Evolutionary conservation across 2,329 filamentous ascomycete genomes (phyloP), one percentile per base, ranked within the genome.

Genomic region (Lasiodiplodia citricola): DNA sequence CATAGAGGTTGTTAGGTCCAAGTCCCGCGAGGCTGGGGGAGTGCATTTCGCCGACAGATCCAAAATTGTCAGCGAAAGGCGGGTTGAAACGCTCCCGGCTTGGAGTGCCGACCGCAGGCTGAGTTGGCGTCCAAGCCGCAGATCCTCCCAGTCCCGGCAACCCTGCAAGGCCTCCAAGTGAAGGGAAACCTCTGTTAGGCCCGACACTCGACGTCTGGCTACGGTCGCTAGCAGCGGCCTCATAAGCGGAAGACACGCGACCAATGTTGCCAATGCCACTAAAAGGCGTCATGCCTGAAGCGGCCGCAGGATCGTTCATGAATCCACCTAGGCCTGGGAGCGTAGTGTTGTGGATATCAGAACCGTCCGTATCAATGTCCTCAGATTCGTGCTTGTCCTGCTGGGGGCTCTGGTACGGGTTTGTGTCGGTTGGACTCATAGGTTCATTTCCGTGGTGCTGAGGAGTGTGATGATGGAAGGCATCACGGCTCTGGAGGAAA

Each of bases 141-240:
- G 88, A 84, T 82, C 90, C 91, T 64, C 90, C 89, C 13, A 82
- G 73, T 11, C 81, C 81, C 47, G 80, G 80, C 64, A 92, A 82
- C 47, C 84, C 83, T 69, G 87, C 84, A 21, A 93, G 80, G 31
- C 86, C 87, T 57, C 86, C 87, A 6, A 93, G 77, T 13, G 83
- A 81, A 14, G 90, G 85, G 72, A 93, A 97, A 11, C 87, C 90
- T 74, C 93, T 92, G 54, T 83, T 82, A 31, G 92, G 89, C 14
- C 93, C 92, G 21, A 91, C 92, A 75, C 94, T 97, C 0, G 94
- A 97, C 0, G 93, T 97, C 79, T 97, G 94, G 77, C 94, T 97
- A 23, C 95, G 91, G 77, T 98, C 95, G 73, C 94, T 93, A 5
- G 91, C 91, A 64, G 93, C 90, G 68, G 83, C 78, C 71, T 87